These are phyloP conservation scores for Neopestalotiopsis sp. DNA, from an alignment of 2,329 filamentous ascomycete genomes.

Conservation along the genomic window DNA sequence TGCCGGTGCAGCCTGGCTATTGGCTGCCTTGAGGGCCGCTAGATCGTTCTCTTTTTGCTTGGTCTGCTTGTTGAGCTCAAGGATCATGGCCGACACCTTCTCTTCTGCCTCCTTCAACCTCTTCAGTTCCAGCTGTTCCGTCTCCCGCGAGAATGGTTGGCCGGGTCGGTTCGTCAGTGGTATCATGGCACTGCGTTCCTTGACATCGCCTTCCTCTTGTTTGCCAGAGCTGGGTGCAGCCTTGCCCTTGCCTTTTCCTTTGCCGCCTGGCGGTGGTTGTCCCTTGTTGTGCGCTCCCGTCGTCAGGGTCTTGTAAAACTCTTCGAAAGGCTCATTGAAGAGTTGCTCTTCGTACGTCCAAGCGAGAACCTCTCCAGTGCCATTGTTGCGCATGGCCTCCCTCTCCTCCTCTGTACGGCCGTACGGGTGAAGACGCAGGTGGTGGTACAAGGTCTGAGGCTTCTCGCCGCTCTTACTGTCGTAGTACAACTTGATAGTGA, in stretches of 20 bases:
- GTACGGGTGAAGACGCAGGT: conserved; percentile 88
- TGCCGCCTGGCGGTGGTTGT: conserved; percentile 41
- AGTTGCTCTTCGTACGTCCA: conserved; percentile 93
- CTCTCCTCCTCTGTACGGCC: conserved; percentile 79
- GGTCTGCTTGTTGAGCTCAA: conserved; percentile 63
- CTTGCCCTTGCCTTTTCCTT: conserved; percentile 64
- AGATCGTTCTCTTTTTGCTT: conserved; percentile 69
- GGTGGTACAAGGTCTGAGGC: conserved; percentile 93
- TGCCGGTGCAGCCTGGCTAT: conserved; percentile 42
- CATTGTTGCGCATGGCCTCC: conserved; percentile 63
- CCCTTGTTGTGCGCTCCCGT: conserved; percentile 65
- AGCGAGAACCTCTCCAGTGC: conserved; percentile 69
- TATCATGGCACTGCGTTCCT: conserved; percentile 74
- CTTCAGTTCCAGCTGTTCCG: conserved; percentile 67
- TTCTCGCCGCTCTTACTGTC: conserved; percentile 88
- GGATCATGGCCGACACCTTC: conserved; percentile 65
- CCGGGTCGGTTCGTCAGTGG: conserved; percentile 69
- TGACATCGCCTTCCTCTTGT: conserved; percentile 43
- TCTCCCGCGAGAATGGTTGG: conserved; percentile 76
- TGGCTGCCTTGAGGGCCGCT: conserved; percentile 63
- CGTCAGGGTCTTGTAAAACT: conserved; percentile 88
- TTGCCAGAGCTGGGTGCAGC: conserved; percentile 28
- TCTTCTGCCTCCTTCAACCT: conserved; percentile 67
- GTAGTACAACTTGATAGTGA: conserved; percentile 94
- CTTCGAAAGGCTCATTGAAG: conserved; percentile 95